Conservation (phyloP, 1,139 yeast genomes). For the Candida sanyaensis region DNA sequence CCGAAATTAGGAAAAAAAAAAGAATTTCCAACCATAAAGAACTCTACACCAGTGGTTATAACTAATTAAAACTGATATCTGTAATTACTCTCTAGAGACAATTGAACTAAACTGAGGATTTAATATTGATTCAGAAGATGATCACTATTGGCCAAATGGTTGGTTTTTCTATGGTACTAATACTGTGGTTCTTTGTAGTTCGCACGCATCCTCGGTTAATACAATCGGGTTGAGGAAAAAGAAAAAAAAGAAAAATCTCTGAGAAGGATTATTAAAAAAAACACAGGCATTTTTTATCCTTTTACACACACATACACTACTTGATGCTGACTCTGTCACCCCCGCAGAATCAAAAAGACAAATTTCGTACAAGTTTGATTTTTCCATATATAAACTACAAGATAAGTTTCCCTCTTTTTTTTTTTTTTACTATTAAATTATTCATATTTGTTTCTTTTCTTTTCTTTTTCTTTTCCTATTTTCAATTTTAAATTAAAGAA, state of each 20-base stretch:
- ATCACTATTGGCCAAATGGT: too few species aligned
- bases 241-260: not conserved
- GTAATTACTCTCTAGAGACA: too few species aligned
- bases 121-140: too few species aligned
- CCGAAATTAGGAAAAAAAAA: not conserved
- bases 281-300: constrained; percentile 2
- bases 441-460: not conserved
- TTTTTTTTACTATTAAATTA: too few species aligned
- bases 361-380: not conserved
- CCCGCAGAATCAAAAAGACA: constrained; percentile 1
- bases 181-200: not conserved
- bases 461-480: not conserved
- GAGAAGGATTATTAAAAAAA: not conserved
- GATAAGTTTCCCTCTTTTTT: not conserved
- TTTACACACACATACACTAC: not conserved
- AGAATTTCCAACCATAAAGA: not conserved
- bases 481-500: not conserved
- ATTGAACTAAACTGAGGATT: too few species aligned
- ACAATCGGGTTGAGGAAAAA: not conserved
- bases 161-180: not conserved
- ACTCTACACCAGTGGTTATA: too few species aligned
- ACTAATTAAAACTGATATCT: too few species aligned
- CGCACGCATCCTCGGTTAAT: not conserved
- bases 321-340: not conserved
- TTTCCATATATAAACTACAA: not conserved